A percentile compares a stretch with the other conserved stretches of the same genome.
Conservation (phyloP, 768 basidiomycete species). For the Macrolepiota fuliginosa region DNA sequence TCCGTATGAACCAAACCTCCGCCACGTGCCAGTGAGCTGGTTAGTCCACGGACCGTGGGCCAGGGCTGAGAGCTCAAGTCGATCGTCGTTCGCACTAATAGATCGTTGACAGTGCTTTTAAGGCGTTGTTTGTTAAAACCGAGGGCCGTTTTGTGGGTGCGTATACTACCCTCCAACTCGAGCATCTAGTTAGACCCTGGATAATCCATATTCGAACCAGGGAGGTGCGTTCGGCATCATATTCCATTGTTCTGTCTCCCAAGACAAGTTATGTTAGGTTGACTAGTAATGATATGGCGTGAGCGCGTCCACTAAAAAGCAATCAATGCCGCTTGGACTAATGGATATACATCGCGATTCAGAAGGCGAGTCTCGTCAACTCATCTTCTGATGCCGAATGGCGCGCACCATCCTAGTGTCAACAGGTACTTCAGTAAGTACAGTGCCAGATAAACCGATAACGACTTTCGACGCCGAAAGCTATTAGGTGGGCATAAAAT, state of each 20-base stretch:
- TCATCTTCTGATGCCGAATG: neutral
- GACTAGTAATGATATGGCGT: neutral
- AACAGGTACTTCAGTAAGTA: neutral
- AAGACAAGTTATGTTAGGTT: neutral
- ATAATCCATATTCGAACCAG: no score
- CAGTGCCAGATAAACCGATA: neutral
- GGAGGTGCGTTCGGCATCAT: neutral
- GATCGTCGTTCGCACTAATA: neutral
- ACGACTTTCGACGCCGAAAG: neutral
- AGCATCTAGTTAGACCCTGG: neutral
- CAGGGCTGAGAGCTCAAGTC: no score
- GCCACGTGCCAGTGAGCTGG: neutral
- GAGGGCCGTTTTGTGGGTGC: neutral
- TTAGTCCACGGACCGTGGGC: neutral
- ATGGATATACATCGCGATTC: neutral
- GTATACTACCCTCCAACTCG: neutral
- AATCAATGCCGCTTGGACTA: neutral
- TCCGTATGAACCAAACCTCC: neutral
- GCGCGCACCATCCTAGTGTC: neutral
- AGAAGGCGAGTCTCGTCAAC: neutral
- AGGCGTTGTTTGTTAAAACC: constrained; percentile 1
- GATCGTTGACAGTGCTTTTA: neutral
- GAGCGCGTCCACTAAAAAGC: neutral
- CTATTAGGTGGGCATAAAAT: no score
- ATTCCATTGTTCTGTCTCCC: neutral